A percentile compares a stretch with the other conserved stretches of the same genome.
Conservation (phyloP, 2,329 filamentous ascomycete genomes). For the Fusarium redolens region DNA sequence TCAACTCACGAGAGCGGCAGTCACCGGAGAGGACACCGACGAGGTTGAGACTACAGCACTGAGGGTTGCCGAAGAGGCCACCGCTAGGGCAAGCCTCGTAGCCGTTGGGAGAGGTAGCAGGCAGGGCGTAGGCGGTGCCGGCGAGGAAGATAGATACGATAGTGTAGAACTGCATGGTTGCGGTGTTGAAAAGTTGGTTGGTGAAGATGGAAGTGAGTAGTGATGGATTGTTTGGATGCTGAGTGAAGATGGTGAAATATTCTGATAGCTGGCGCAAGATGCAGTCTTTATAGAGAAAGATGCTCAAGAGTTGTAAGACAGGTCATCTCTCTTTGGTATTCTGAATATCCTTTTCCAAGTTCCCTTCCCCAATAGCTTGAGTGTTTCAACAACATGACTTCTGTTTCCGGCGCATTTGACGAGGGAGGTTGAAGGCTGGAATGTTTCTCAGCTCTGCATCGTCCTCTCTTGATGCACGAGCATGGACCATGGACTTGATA, state of each 20-base stretch:
- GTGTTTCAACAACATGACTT: accelerated
- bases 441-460: not conserved
- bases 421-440: not conserved
- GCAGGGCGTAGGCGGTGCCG: not conserved
- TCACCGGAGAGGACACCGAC: not conserved
- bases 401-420: not conserved
- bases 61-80: not conserved
- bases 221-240: not conserved
- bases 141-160: not conserved
- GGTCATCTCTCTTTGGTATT: not conserved
- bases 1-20: not conserved
- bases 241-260: not conserved
- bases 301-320: accelerated
- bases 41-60: not conserved
- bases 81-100: not conserved
- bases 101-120: not conserved
- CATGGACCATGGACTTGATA: not conserved
- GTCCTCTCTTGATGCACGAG: not conserved
- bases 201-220: not conserved
- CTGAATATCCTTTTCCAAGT: not conserved
- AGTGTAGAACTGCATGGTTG: not conserved
- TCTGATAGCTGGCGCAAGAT: not conserved
- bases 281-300: not conserved
- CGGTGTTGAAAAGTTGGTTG: not conserved
- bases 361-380: not conserved